Evolutionary conservation across 2,329 filamentous ascomycete genomes (phyloP), one percentile per base, ranked within the genome.

Genomic region (Daldinia sp.): DNA sequence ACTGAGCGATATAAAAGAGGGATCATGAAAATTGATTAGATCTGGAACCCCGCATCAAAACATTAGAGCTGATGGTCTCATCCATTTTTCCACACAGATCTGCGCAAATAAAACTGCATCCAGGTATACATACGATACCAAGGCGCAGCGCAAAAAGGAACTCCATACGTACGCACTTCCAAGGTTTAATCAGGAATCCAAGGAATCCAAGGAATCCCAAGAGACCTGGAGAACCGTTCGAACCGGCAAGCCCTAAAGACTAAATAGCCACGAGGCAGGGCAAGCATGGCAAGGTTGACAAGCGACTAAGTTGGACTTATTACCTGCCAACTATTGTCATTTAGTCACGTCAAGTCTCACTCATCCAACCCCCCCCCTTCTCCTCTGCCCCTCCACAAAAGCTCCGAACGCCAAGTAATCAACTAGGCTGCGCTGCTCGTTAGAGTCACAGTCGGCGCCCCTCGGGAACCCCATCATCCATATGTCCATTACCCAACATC

Each of bases 391-490:
- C 37, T 56, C 53, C 53, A 56, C 53, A 67, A 59, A 67, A 61
- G 67, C 61, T 41, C 67, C 69, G 66, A 67, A 28, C 59, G 63
- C 69, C 66, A 71, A 71, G 68, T 66, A 60, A 55, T 48, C 18
- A 67, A 63, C 59, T 64, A 33, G 57, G 41, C 54, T 65, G 54
- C 35, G 48, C 60, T 37, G 18, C 26, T 50, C 54, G 35, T 53
- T 48, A 68, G 68, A 68, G 68, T 68, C 65, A 65, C 65, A 68
- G 20, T 68, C 68, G 68, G 68, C 65, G 65, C 65, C 65, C 65
- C 68, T 70, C 68, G 68, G 68, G 64, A 61, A 41, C 35, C 50
- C 51, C 48, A 44, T 63, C 53, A 41, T 56, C 46, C 65, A 67
- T 65, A 53, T 63, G 50, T 58, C 26, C 58, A 59, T 60, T 48